Conservation (phyloP, 208 protist genomes). For the Kentomonas sorsogonicus region DNA sequence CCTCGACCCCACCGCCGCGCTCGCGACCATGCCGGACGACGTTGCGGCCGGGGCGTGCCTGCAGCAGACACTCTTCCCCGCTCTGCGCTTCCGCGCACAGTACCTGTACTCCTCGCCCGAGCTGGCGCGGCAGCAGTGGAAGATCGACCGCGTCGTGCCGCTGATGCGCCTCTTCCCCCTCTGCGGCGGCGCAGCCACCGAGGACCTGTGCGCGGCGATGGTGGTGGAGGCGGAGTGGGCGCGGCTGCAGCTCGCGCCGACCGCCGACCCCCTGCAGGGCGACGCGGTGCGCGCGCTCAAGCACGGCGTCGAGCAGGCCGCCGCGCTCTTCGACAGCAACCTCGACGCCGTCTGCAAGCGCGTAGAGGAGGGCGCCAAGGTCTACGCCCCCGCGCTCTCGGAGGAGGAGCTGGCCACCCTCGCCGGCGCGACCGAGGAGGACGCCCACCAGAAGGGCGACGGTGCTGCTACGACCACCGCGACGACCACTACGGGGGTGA, state of each 20-base stretch:
- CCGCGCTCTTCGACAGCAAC: slow-evolving; percentile 58
- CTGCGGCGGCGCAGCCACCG: slow-evolving; percentile 55
- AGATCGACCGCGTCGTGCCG: slow-evolving; percentile 70
- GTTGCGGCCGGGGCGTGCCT: slow-evolving; percentile 59
- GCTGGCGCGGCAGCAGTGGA: slow-evolving; percentile 72
- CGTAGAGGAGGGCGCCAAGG: slow-evolving; percentile 58
- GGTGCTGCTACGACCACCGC: too few relatives aligned
- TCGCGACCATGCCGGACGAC: slow-evolving; percentile 58
- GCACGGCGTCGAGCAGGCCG: slow-evolving; percentile 57
- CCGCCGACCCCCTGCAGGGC: slow-evolving; percentile 63
- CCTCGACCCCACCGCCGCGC: slow-evolving; percentile 32
- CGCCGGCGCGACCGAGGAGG: slow-evolving; percentile 10
- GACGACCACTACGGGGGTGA: too few relatives aligned
- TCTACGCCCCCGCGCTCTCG: slow-evolving; percentile 45
- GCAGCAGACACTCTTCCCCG: slow-evolving; percentile 77
- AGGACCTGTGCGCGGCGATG: slow-evolving; percentile 75
- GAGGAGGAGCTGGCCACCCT: slow-evolving; percentile 38
- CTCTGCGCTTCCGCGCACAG: slow-evolving; percentile 70
- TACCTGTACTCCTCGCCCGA: slow-evolving; percentile 82
- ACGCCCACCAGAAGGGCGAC: slow-evolving; percentile 6
- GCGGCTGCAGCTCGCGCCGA: slow-evolving; percentile 32
- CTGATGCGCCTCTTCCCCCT: slow-evolving; percentile 76
- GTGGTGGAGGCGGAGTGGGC: slow-evolving; percentile 79
- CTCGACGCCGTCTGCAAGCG: slow-evolving; percentile 50
- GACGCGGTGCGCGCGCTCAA: slow-evolving; percentile 38